Base-by-base conservation (phyloP, 1,139 yeast genomes). In the Yamadazyma trypodendri region DNA sequence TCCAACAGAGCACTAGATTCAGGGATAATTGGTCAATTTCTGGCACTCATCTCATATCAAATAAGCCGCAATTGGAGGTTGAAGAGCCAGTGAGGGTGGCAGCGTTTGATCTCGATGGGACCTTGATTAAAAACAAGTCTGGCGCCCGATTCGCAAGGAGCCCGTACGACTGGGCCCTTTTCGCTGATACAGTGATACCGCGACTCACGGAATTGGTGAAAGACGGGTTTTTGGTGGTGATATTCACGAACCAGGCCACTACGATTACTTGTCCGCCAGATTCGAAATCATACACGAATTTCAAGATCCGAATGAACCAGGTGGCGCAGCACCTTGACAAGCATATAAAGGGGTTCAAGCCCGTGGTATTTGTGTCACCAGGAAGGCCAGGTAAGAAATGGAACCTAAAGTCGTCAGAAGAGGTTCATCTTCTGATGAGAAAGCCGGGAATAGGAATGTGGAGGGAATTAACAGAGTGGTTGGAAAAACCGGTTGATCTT, bases 181-280 rank as follows among this genome's bases (percentile, higher is more conserved):
- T 76, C 56, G 54, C 50, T 3, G 49, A 49, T 5, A 36, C 31
- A 4, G 67, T 71, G 3, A 38, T 56, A 0, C 44, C 52, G 6
- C 65, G 51, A 36, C 54, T 77, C 17, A 46, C 50, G 11, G 40
- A 53, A 16, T 43, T 60, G 9, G 36, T 51, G 2, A 46, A 53
- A 1, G 47, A 58, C 5, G 55, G 57, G 4, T 67, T 65, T 44
- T 27, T 71, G 1, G 56, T 88, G 4, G 92, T 81, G 11, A 74
- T 92, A 2, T 86, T 92, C 55, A 79, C 97, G 2, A 92, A 92
- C 54, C 98, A 92, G 55, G 96, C 90, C n/a, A 79, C 75, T 0
- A 74, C 80, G 3, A 32, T 47, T 14, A 57, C 69, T 2, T 72
- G 70, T 7, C 54, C 54, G 2, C 46, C 45, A 9, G 58, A 62